Base-by-base conservation (phyloP, 2,329 filamentous ascomycete species). In the Xylariaceae sp. region DNA sequence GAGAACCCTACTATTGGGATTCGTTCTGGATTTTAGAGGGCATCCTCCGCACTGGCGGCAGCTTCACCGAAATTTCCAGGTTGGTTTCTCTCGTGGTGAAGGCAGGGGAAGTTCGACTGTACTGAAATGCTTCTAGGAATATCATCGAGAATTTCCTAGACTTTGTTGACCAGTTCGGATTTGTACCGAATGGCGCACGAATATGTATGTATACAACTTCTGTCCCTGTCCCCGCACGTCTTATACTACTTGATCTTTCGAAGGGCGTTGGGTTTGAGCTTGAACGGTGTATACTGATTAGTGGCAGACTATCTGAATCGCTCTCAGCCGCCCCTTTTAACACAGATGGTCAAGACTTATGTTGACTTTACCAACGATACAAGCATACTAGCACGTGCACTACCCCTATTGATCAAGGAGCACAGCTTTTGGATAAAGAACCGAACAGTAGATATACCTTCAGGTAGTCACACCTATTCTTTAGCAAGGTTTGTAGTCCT, bases 1-100 rank as follows among this genome's bases (percentile, higher is more conserved):
- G 86, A 32, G 87, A 89, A 71, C 80, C 84, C 1, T 89, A 89
- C 67, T 89, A 89, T 70, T 89, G 86, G 86, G 86, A 89, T 69
- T 86, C 84, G 29, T 89, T 82, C 73, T 88, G 84, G 85, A 87
- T 89, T 47, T 64, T 89, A 45, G 82, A 87, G 71, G 87, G 87
- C 20, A 76, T 89, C 20, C 72, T 89, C 32, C 80, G 86, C 45
- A 89, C 85, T 0, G 80, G 84, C 16, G 87, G 86, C 40, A 80
- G 80, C 44, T 89, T 88, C 59, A 81, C 81, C 6, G 71, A 82
- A 32, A 87, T 89, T 57, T 82, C 86, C 3, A 79, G 78, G 69
- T 71, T 29, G 40, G 48, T 26, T 5, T 5, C 9, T 9, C 14
- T 32, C 9, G 21, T 40, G 9, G 21, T 20, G 9, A 14, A 16